Evolutionary conservation across 2,329 filamentous ascomycete species (phyloP).

Genomic region (Lachnellula subtilissima): DNA sequence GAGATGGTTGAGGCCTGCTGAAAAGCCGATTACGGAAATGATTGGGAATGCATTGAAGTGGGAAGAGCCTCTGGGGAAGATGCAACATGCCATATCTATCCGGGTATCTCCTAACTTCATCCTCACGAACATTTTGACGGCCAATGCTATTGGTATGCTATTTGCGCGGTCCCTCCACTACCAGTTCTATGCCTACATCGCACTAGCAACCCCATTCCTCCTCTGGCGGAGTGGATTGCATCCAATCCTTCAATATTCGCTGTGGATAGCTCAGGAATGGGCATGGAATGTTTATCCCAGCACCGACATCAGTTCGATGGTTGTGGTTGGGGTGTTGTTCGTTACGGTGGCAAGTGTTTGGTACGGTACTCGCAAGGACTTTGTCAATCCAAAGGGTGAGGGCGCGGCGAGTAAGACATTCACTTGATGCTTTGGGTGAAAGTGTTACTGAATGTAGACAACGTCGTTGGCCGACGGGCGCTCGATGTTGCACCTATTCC

Average conservation of each 20-base stretch:
- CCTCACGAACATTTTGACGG: conserved; percentile 56
- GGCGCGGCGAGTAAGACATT: conserved; percentile 22
- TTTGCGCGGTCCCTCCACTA: conserved; percentile 70
- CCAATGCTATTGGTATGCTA: conserved; percentile 62
- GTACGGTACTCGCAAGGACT: conserved; percentile 34
- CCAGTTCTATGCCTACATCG: conserved; percentile 69
- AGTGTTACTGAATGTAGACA: background rate
- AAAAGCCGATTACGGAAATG: conserved; percentile 45
- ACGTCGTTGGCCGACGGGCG: too few relatives aligned
- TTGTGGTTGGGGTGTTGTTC: conserved; percentile 67
- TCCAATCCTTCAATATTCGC: conserved; percentile 50
- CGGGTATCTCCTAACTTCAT: conserved; percentile 56
- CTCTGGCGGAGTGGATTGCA: conserved; percentile 61
- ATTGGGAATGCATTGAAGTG: conserved; percentile 24
- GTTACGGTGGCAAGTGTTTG: conserved; percentile 49
- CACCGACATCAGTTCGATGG: conserved; percentile 55
- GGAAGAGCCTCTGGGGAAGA: conserved; percentile 32
- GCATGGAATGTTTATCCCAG: conserved; percentile 73
- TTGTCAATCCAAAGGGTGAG: conserved; percentile 23
- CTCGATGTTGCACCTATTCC: conserved; percentile 28
- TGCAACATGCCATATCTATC: conserved; percentile 44
- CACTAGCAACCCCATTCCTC: conserved; percentile 68
- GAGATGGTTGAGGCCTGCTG: conserved; percentile 57
- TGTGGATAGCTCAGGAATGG: conserved; percentile 66
- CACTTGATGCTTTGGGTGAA: conserved; percentile 13